phyloP scores from a whole-genome alignment of 176 grass and related monocot genomes.

The Cenchrus fungigraminus region DNA sequence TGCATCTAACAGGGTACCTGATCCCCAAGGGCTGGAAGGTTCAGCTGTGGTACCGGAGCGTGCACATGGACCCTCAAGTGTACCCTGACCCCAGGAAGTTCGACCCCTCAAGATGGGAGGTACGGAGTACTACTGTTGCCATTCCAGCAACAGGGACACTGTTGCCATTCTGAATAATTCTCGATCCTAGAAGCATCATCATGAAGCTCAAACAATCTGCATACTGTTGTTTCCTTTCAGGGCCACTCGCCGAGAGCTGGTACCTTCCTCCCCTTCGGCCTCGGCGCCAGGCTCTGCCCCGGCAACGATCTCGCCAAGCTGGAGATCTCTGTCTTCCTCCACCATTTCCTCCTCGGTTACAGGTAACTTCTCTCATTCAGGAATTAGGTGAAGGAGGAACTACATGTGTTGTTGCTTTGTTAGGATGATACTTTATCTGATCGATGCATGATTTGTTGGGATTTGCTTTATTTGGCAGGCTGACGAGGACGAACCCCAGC shows the following conservation, averaged over 20 bases:
- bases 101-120: conserved; percentile 87
- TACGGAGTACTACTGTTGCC: background rate
- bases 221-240: conserved; percentile 24
- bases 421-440: background rate
- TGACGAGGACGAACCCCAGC: conserved; percentile 56
- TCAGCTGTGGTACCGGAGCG: conserved; percentile 86
- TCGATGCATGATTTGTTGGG: background rate
- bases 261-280: conserved; percentile 82
- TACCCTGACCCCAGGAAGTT: conserved; percentile 75
- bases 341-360: conserved; percentile 90
- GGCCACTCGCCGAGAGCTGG: conserved; percentile 66
- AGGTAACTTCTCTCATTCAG: conserved; percentile 45
- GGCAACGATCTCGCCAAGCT: conserved; percentile 93
- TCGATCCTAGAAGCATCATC: background rate
- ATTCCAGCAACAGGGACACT: conserved; percentile 15
- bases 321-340: conserved; percentile 96
- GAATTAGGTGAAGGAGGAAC: background rate
- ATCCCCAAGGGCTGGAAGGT: conserved; percentile 90
- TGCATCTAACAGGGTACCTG: conserved; percentile 66
- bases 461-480: conserved; percentile 31
- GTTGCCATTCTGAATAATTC: background rate
- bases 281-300: conserved; percentile 72
- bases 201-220: background rate
- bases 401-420: background rate
- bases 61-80: conserved; percentile 89